phyloP scores from a whole-genome alignment of 2,329 filamentous ascomycete genomes.

The Scopulariopsis brevicaulis region DNA sequence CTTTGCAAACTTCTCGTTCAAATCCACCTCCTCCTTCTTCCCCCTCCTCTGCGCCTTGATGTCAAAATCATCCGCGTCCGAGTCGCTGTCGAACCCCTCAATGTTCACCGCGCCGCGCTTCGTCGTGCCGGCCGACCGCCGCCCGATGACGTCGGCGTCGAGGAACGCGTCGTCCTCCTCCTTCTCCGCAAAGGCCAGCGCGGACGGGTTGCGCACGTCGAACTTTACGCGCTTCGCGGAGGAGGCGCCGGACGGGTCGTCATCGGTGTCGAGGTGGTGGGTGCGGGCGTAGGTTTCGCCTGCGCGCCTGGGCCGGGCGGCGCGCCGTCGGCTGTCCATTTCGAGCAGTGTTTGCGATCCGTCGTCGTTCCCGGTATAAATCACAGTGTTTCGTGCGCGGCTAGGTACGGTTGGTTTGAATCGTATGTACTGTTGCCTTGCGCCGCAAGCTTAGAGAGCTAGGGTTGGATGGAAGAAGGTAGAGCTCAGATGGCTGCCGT shows the following conservation, averaged over 20 bases:
- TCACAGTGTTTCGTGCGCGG: not conserved
- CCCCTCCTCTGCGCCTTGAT: slow-evolving; percentile 53
- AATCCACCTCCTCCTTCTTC: slow-evolving; percentile 13
- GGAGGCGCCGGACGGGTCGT: slow-evolving; percentile 29
- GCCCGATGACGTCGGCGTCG: slow-evolving; percentile 87
- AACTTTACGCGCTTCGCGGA: slow-evolving; percentile 73
- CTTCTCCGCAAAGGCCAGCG: slow-evolving; percentile 69
- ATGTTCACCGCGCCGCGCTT: slow-evolving; percentile 94
- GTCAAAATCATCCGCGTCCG: slow-evolving; percentile 72
- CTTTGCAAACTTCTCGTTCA: slow-evolving; percentile 33
- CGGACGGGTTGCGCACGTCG: slow-evolving; percentile 88
- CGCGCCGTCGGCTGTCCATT: slow-evolving; percentile 48
- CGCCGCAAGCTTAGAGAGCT: not conserved
- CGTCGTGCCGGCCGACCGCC: slow-evolving; percentile 55
- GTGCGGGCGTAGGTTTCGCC: slow-evolving; percentile 72
- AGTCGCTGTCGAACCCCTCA: slow-evolving; percentile 94
- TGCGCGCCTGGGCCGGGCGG: slow-evolving; percentile 70
- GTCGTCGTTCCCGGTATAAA: not conserved
- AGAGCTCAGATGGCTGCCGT: not conserved
- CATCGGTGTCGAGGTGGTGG: slow-evolving; percentile 48
- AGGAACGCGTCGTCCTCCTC: slow-evolving; percentile 56
- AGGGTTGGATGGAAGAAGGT: not conserved
- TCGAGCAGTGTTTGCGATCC: not conserved
- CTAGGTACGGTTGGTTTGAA: not conserved
- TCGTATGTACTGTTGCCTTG: not conserved